These are phyloP conservation scores for Conidiobolus coronatus DNA, from an alignment of 371 early-diverging fungal genomes.

Conservation along the genomic window DNA sequence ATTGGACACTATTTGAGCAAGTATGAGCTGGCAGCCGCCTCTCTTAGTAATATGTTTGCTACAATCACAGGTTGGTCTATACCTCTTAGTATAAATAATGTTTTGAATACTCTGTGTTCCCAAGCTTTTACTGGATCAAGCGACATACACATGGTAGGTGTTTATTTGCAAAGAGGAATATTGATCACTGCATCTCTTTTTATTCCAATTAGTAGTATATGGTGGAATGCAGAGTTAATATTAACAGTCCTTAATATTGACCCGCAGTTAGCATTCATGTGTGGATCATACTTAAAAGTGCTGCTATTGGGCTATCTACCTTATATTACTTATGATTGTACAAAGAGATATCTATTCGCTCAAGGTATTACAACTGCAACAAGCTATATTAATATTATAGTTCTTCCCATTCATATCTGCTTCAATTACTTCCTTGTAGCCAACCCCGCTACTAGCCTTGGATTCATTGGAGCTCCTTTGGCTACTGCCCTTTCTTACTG, in stretches of 20 bases:
- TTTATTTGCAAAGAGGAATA: constrained; percentile 57
- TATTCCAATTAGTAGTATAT: constrained; percentile 42
- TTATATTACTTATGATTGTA: constrained; percentile 44
- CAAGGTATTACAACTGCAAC: constrained; percentile 63
- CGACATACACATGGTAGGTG: constrained; percentile 42
- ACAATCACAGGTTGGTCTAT: constrained; percentile 68
- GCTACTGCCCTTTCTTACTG: constrained; percentile 53
- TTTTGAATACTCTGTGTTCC: constrained; percentile 67
- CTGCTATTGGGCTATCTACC: constrained; percentile 48
- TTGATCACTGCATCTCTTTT: constrained; percentile 32
- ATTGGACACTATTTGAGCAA: constrained; percentile 1
- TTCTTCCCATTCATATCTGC: constrained; percentile 43
- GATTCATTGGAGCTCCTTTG: constrained; percentile 64
- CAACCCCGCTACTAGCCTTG: constrained; percentile 32
- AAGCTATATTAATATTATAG: constrained; percentile 38
- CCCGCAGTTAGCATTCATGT: constrained; percentile 16
- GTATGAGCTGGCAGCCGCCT: constrained; percentile 7
- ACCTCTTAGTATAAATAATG: constrained; percentile 50
- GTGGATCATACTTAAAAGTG: constrained; percentile 32
- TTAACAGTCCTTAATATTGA: constrained; percentile 25
- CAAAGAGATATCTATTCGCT: constrained; percentile 51
- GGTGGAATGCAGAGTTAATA: constrained; percentile 36
- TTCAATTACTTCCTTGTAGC: constrained; percentile 54
- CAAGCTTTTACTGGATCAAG: constrained; percentile 43
- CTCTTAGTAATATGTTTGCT: constrained; percentile 20